phyloP scores from a whole-genome alignment of 164 flowering plant genomes.

The Magnolia changhungtana region DNA sequence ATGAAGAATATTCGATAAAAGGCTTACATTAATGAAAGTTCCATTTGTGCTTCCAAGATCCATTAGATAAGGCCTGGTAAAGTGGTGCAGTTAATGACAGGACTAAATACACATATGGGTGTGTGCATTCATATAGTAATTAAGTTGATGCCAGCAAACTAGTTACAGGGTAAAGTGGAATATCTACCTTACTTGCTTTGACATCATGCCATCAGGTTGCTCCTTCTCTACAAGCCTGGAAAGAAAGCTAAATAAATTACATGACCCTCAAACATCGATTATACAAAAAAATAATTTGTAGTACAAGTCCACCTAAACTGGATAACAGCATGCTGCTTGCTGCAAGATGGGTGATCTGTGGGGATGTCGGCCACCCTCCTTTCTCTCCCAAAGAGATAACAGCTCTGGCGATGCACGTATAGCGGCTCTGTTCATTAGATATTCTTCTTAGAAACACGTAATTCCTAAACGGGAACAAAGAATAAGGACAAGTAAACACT shows the following conservation, averaged over 20 bases:
- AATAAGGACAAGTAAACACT: not conserved
- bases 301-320: slow-evolving; percentile 58
- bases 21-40: slow-evolving; percentile 85
- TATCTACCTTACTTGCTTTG: slow-evolving; percentile 68
- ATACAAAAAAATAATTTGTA: not conserved
- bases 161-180: not conserved
- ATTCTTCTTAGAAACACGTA: slow-evolving; percentile 6
- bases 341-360: slow-evolving; percentile 98
- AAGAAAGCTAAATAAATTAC: slow-evolving; percentile 6
- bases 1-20: not conserved
- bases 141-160: not conserved
- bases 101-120: not conserved
- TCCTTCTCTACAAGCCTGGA: slow-evolving; percentile 87
- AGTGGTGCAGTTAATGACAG: slow-evolving; percentile 14
- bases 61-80: slow-evolving; percentile 80
- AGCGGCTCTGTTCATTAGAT: slow-evolving; percentile 66
- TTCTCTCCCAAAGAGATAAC: slow-evolving; percentile 97
- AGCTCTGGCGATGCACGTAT: slow-evolving; percentile 87
- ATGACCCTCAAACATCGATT: slow-evolving; percentile 1
- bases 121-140: not conserved
- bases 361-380: slow-evolving; percentile 95
- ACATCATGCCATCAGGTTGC: slow-evolving; percentile 69
- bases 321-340: slow-evolving; percentile 97
- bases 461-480: not conserved
- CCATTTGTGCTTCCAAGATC: slow-evolving; percentile 99